A percentile compares a stretch with the other conserved stretches of the same genome.
These are phyloP conservation scores for Cladosporium sp. DNA, from an alignment of 2,329 filamentous ascomycete genomes.

Conservation along the genomic window DNA sequence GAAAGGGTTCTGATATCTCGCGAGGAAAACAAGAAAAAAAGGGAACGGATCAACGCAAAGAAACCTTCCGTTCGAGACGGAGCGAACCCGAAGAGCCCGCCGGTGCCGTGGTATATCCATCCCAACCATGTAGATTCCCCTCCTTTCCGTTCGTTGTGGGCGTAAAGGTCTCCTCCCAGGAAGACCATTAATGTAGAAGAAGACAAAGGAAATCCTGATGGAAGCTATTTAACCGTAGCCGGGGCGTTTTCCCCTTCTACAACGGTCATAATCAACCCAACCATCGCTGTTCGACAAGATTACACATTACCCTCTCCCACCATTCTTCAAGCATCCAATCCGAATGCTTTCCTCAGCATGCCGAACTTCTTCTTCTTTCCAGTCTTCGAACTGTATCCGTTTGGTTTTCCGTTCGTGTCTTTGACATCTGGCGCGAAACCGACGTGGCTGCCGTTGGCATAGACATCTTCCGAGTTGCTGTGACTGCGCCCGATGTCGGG, in stretches of 20 bases:
- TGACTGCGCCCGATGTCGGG: constrained; percentile 26
- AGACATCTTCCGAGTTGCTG: constrained; percentile 24
- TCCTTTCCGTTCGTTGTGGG: background rate
- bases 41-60: background rate
- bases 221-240: too few relatives aligned
- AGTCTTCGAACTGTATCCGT: constrained; percentile 39
- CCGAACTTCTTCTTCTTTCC: constrained; percentile 68
- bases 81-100: background rate
- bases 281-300: background rate
- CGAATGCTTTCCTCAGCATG: constrained; percentile 66
- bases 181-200: too few relatives aligned
- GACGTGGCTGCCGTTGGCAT: constrained; percentile 18
- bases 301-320: constrained; percentile 14
- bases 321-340: constrained; percentile 51
- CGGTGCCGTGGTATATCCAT: background rate
- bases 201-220: background rate
- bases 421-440: constrained; percentile 18
- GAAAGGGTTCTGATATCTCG: background rate
- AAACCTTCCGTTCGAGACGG: background rate
- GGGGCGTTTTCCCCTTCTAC: too few relatives aligned
- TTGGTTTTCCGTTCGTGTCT: constrained; percentile 27
- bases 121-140: background rate
- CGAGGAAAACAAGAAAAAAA: background rate
- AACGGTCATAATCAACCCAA: background rate
- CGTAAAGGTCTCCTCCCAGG: background rate